These are phyloP conservation scores for Chamaecrista fasciculata DNA, from an alignment of 306 rosid species.

Conservation along the genomic window DNA sequence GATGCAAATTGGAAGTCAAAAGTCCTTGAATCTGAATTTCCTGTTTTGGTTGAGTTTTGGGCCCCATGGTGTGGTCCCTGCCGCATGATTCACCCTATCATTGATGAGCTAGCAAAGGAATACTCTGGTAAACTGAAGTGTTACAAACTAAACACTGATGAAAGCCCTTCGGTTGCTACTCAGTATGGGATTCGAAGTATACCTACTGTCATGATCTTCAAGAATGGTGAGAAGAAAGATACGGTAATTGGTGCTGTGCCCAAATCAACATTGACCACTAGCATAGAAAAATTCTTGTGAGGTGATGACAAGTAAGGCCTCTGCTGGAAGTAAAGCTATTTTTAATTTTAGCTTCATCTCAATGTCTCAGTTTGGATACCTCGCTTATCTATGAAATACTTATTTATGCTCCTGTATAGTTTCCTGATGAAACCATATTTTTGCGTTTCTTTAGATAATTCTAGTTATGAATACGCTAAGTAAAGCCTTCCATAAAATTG, in stretches of 20 bases:
- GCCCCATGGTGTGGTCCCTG: constrained; percentile 99
- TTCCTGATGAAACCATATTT: constrained; percentile 34
- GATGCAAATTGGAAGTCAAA: constrained; percentile 69
- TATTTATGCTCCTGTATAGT: constrained; percentile 48
- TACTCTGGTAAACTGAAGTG: constrained; percentile 75
- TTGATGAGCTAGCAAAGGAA: constrained; percentile 66
- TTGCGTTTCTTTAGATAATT: constrained; percentile 22
- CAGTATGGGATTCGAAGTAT: constrained; percentile 84
- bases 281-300: constrained; percentile 82
- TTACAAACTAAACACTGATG: constrained; percentile 82
- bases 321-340: constrained; percentile 40
- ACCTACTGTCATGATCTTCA: constrained; percentile 83
- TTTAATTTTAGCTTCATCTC: constrained; percentile 34
- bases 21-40: constrained; percentile 57
- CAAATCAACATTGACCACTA: constrained; percentile 66
- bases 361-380: constrained; percentile 32
- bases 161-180: constrained; percentile 61
- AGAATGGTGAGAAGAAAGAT: constrained; percentile 80
- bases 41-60: constrained; percentile 96
- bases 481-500: neutral
- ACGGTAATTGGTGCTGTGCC: constrained; percentile 90
- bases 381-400: constrained; percentile 39
- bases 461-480: neutral
- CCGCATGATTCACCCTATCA: constrained; percentile 90
- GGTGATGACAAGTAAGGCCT: constrained; percentile 34